Percentiles rank a stretch among this genome's conserved stretches.
These are phyloP conservation scores for Fusarium scirpi DNA, from an alignment of 2,329 filamentous ascomycete genomes.

Conservation along the genomic window DNA sequence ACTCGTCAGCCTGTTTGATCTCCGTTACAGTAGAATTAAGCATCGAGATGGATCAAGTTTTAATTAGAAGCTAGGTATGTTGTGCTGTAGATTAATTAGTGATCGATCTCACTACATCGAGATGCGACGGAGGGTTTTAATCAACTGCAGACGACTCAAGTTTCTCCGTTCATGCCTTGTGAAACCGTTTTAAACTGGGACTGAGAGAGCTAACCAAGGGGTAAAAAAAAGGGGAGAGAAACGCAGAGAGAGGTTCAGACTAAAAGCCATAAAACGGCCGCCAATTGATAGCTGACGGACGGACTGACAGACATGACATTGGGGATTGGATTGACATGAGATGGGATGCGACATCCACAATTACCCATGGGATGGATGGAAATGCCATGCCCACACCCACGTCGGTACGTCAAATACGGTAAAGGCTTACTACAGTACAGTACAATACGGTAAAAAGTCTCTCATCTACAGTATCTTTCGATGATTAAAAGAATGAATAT, in stretches of 20 bases:
- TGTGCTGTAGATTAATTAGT: not conserved
- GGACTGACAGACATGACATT: not conserved
- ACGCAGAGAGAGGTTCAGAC: not conserved
- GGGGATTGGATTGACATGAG: not conserved
- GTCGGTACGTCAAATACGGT: not conserved
- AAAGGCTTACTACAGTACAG: too few relatives aligned
- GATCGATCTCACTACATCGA: too few relatives aligned
- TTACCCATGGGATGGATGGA: conserved; percentile 4
- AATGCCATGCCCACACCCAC: not conserved
- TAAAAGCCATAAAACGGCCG: conserved; percentile 32
- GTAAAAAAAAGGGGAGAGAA: not conserved
- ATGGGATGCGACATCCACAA: conserved; percentile 6
- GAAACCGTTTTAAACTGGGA: conserved; percentile 44
- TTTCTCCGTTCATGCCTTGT: conserved; percentile 19
- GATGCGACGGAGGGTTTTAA: too few relatives aligned
- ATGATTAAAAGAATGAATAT: not conserved
- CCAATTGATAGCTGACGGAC: not conserved
- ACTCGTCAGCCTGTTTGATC: conserved; percentile 33
- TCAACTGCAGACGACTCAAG: conserved; percentile 3
- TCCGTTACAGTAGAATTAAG: conserved; percentile 11
- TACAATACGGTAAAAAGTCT: too few relatives aligned
- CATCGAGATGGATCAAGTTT: conserved; percentile 22
- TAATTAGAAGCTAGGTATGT: not conserved
- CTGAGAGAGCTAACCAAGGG: not conserved
- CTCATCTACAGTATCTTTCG: too few relatives aligned